Conservation (phyloP, 2,329 filamentous ascomycete genomes). For the Microdochium nivale region DNA sequence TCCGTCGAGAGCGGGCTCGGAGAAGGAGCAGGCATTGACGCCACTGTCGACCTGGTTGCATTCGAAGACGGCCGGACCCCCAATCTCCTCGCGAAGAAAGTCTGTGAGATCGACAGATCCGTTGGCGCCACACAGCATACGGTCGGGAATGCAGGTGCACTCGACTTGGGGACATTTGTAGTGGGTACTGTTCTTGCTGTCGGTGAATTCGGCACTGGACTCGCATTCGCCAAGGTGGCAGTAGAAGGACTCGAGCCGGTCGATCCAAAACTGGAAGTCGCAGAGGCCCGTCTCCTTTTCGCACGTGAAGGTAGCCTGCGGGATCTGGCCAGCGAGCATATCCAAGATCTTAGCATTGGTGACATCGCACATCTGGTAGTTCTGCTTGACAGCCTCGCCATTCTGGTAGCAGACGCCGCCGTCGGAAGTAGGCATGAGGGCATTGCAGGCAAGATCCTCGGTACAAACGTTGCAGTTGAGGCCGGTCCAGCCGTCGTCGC, state of each 20-base stretch:
- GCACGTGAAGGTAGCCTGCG: conserved; percentile 92
- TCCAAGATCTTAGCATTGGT: conserved; percentile 91
- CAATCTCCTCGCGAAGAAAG: conserved; percentile 74
- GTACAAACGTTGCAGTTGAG: conserved; percentile 98
- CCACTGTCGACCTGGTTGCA: conserved; percentile 60
- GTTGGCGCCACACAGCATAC: conserved; percentile 88
- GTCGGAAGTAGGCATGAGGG: conserved; percentile 73
- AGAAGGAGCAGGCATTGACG: conserved; percentile 66
- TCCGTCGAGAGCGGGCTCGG: conserved; percentile 86
- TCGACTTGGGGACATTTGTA: conserved; percentile 80
- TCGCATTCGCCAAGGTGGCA: conserved; percentile 78
- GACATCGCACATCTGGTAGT: conserved; percentile 96
- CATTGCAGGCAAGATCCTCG: conserved; percentile 73
- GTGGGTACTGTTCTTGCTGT: conserved; percentile 67
- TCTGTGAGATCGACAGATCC: conserved; percentile 89
- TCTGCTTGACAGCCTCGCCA: conserved; percentile 84
- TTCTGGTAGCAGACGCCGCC: conserved; percentile 89
- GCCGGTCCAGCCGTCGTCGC: conserved; percentile 87
- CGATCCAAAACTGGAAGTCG: conserved; percentile 99
- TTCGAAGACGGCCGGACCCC: conserved; percentile 78
- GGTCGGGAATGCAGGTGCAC: conserved; percentile 80
- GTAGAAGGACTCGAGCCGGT: conserved; percentile 90
- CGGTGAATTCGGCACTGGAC: conserved; percentile 60
- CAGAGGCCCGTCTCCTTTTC: conserved; percentile 66
- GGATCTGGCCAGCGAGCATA: conserved; percentile 73